Base-by-base conservation (phyloP, 1,284 basidiomycete species). In the Peniophora sp. region DNA sequence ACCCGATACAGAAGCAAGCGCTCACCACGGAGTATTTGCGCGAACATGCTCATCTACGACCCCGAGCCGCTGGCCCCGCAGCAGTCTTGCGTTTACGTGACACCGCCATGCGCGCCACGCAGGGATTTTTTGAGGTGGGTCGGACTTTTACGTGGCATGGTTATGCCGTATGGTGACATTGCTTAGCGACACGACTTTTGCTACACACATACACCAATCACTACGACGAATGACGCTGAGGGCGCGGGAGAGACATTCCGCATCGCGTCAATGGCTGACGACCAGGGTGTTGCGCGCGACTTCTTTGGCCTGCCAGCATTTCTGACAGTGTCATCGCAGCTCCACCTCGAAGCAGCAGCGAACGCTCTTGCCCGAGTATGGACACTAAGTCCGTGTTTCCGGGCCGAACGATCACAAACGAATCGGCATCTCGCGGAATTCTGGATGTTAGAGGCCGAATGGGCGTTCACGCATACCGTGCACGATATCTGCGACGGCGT, bases 381-480 rank as follows among this genome's bases (percentile, higher is more conserved):
- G 72, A 94, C 93, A 0, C 77, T 97, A 20, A 86, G 88, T 0
- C 95, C 96, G 0, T 85, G 85, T 52, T 99, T 99, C 68, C 85
- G 96, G 18, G 96, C 96, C 17, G 96, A 99, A 62, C 81, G 83
- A 6, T 89, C 85, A 3, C 78, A 87, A 58, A 98, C 96, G 1
- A 83, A 81, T 47, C 78, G 96, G n/a, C 96, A 99, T 66, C 78
- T 99, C 6, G 83, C 92, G 47, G 97, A 99, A 64, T 99, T 99
- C 67, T 97, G 92, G 90, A 99, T 99, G 96, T 78, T 97, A 51
- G 96, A 99, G 68, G 93, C 89, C 0, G 96, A 97, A 64, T 83
- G 90, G 72, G 82, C 82, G 0, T 89, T 89, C 62, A 68, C 65
- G 24, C 60, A 62, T 24, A 59, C 62, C 14, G 68, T 85, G 5